Evolutionary conservation across 176 grass and related monocot genomes (phyloP).

Genomic region (Phoenix dactylifera): DNA sequence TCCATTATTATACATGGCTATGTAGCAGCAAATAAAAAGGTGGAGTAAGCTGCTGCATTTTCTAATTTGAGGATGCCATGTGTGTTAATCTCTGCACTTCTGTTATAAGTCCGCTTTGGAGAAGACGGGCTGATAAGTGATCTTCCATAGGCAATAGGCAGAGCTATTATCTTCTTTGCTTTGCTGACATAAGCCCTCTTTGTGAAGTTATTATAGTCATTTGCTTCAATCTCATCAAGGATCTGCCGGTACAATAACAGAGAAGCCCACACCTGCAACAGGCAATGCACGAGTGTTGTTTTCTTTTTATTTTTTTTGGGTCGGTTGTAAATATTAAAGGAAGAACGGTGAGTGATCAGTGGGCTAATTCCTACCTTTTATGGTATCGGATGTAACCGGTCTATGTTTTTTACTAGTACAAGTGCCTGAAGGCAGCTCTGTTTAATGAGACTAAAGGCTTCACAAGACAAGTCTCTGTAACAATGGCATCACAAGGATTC

Average conservation of each 20-base stretch:
- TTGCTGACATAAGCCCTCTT: slow-evolving; percentile 79
- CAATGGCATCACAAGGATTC: no score
- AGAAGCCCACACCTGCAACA: slow-evolving; percentile 79
- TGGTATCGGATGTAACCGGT: no score
- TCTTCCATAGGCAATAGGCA: slow-evolving; percentile 59
- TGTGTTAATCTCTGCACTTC: neutral
- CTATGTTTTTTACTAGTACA: no score
- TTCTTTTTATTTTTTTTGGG: neutral
- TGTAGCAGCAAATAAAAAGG: slow-evolving; percentile 8
- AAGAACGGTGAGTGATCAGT: no score
- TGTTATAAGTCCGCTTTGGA: slow-evolving; percentile 1
- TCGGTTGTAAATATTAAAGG: neutral
- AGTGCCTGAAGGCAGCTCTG: no score
- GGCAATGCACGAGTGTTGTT: no score
- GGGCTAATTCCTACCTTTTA: no score
- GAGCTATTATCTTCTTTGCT: slow-evolving; percentile 68
- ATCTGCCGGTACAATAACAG: slow-evolving; percentile 79
- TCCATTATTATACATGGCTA: slow-evolving; percentile 19
- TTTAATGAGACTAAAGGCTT: no score
- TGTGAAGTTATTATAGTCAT: slow-evolving; percentile 83
- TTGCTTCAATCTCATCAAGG: slow-evolving; percentile 90
- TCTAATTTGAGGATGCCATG: neutral
- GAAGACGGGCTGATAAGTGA: slow-evolving; percentile 52
- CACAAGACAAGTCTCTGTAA: no score
- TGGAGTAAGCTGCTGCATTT: neutral